Evolutionary conservation across 176 grass and related monocot genomes (phyloP).

Genomic region (Musa schizocarpa): DNA sequence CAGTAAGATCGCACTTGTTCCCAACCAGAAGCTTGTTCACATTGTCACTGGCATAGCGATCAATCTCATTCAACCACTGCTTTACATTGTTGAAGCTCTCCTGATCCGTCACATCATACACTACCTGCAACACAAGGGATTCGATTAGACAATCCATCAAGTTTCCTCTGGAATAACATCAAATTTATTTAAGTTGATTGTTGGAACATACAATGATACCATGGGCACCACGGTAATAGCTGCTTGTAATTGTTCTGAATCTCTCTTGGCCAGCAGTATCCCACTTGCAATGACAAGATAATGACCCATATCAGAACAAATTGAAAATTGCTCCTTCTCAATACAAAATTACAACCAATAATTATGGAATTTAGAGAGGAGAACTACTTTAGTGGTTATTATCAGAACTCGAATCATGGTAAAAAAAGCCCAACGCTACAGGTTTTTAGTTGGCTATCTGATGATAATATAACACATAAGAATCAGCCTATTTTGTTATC

Average conservation of each 20-base stretch:
- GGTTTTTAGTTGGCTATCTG: not conserved
- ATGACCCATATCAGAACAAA: not conserved
- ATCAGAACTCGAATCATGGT: not conserved
- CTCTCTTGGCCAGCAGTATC: conserved; percentile 23
- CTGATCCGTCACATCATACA: conserved; percentile 92
- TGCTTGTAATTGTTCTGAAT: conserved; percentile 25
- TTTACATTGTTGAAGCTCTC: conserved; percentile 98
- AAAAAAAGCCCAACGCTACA: not conserved
- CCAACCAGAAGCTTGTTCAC: conserved; percentile 92
- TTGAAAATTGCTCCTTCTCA: not conserved
- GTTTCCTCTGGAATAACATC: no score
- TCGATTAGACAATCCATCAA: no score
- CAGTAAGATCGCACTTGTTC: conserved; percentile 76
- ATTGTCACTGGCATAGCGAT: conserved; percentile 84
- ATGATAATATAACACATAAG: not conserved
- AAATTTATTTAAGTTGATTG: no score
- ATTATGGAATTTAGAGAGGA: not conserved
- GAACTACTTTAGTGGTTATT: not conserved
- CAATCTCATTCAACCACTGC: conserved; percentile 86
- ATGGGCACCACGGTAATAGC: conserved; percentile 20
- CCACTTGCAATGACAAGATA: conserved; percentile 2
- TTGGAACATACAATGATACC: conserved; percentile 16
- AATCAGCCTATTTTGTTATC: not conserved
- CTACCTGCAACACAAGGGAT: conserved; percentile 37
- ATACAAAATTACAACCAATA: conserved; percentile 1